Evolutionary conservation across 1,139 yeast species (phyloP).

Genomic region (Kodamaea sp.): DNA sequence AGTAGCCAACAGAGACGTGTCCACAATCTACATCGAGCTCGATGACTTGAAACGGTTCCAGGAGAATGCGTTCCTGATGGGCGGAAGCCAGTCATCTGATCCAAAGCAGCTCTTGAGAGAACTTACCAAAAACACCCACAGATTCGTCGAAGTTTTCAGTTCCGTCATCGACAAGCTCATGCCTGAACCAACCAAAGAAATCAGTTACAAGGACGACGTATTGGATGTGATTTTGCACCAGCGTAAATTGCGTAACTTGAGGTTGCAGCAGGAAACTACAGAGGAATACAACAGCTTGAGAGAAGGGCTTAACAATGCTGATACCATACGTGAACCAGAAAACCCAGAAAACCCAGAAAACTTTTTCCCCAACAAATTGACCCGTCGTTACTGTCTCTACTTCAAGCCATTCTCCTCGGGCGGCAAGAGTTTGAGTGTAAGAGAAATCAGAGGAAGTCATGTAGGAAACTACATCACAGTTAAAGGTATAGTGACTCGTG

Average conservation of each 20-base stretch:
- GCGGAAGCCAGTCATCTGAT: constrained; percentile 22
- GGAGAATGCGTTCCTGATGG: constrained; percentile 34
- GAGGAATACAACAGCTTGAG: constrained; percentile 49
- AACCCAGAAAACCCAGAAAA: constrained; percentile 24
- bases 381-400: constrained; percentile 84
- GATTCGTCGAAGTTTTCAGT: constrained; percentile 77
- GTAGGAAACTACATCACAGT: constrained; percentile 88
- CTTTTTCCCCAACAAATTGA: constrained; percentile 80
- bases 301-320: constrained; percentile 28
- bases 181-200: constrained; percentile 80
- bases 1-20: constrained; percentile 78
- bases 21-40: constrained; percentile 71
- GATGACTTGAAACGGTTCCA: constrained; percentile 81
- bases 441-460: constrained; percentile 82
- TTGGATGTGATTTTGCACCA: constrained; percentile 91
- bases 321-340: constrained; percentile 3
- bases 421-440: constrained; percentile 73
- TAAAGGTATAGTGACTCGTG: constrained; percentile 93
- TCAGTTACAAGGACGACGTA: constrained; percentile 84
- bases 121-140: constrained; percentile 71
- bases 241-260: constrained; percentile 77
- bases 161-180: constrained; percentile 73
- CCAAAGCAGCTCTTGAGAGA: constrained; percentile 50
- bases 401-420: constrained; percentile 71
- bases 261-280: constrained; percentile 66